Base-by-base conservation (phyloP, 2,329 filamentous ascomycete genomes). In the Nothophoma quercina region DNA sequence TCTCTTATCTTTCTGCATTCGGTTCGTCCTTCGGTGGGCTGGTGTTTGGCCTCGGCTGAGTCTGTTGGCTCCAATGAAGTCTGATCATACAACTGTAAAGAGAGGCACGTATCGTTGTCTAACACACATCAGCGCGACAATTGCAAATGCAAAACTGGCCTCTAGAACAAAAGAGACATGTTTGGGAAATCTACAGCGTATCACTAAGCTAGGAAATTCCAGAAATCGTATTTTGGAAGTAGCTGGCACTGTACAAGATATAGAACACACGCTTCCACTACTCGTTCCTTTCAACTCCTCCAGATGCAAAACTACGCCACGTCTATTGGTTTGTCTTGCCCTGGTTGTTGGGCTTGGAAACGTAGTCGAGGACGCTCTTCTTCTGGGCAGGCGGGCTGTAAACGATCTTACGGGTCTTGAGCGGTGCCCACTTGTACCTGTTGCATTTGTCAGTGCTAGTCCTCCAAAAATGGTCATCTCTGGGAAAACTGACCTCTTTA, bases 341-440 rank as follows among this genome's bases (percentile, higher is more conserved):
- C 18, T 47, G 55, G 36, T 35, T 67, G 57, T 67, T 64, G 50
- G 67, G 67, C 67, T 72, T 70, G 53, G 63, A 58, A 22, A 73
- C 58, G 44, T 68, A 62, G 55, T 59, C 58, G 36, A 70, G 63
- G 10, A 70, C 65, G 55, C 59, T 66, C 59, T 64, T 66, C 59
- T 64, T 66, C 61, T 66, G 60, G 29, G 51, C 54, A 16, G 91
- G 91, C 60, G 91, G 90, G 75, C 87, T 89, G 81, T 96, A 96
- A 68, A 87, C 83, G 68, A 98, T 81, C 88, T 98, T 96, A 74
- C 95, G 88, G 69, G 92, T 89, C 89, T 99, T 99, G 78, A 99
- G 81, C 71, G 90, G 88, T 56, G 92, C 85, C 95, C 95, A 99
- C 87, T 98, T 99, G 88, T 99, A 99, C 69, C 79, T 82, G 58